Evolutionary conservation across 495 filamentous ascomycete species (phyloP), one percentile per base, ranked within the genome.

Genomic region (Pseudevernia furfuracea): DNA sequence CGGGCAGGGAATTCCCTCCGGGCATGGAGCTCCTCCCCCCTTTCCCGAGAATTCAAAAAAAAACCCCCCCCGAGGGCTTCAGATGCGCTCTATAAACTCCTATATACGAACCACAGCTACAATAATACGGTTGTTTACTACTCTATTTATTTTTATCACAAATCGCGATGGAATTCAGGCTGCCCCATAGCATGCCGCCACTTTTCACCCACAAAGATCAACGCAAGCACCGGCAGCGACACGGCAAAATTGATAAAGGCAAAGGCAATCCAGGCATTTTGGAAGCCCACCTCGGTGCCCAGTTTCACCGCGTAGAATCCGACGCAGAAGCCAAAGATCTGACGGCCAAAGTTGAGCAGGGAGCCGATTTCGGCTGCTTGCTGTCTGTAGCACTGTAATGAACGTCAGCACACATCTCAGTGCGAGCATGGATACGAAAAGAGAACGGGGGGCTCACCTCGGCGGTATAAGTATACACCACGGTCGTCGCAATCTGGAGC

Each of bases 291-390:
- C 62, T 55, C 34, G 43, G 36, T 59, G 17, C 65, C 65, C 4
- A 67, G 57, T 41, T 49, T 46, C 0, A 69, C 44, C 2, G 70
- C 71, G 53, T 72, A 73, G 60, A 77, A 78, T 14, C 71, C 74
- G 28, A 76, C 63, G 12, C 68, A 69, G 48, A 77, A 74, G 11
- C 67, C 48, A 68, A 74, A 72, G 61, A 74, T 68, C 65, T 74
- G 68, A 44, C 77, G 46, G 66, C 70, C 48, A 68, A 78, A 71
- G 58, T 80, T 78, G n/a, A 80, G 71, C 14, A 80, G 60, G 1
- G 74, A 72, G 28, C 71, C 71, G 9, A 74, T 69, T 67, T 80
- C 77, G 0, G 77, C 70, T 8, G 76, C 73, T 64, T 75, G 74
- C 25, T 77, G 74, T 64, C 76, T 75, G 62, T 80, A 79, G 64